Evolutionary conservation across 306 rosid genomes (phyloP), one percentile per base, ranked within the genome.

Genomic region (Quercus berberidifolia): DNA sequence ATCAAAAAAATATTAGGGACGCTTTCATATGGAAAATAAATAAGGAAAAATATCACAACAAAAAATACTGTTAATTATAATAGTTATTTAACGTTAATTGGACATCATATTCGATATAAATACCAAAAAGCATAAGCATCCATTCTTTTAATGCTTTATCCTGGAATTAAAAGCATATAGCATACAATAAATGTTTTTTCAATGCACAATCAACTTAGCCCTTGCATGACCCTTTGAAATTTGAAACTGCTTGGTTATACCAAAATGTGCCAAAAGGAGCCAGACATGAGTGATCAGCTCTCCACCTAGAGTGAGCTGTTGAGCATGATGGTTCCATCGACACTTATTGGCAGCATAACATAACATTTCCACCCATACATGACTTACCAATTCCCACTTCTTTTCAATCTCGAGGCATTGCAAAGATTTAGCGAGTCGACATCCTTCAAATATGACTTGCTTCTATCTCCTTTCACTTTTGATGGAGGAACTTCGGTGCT

Each of bases 251-350:
- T 82, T 76, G 13, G 85, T 82, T 8, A 82, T 82, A 21, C 85
- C 85, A 55, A 78, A 76, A 82, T 82, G 85, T 18, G 85, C 82
- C 82, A 78, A 78, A 31, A 82, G 82, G 55, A 82, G 79, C 72
- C 82, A 77, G 0, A 82, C 85, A 73, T 77, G 85, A 10, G 82
- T 77, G 60, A 82, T 30, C 12, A 82, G 73, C 57, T 82, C 85
- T 3, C 85, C 85, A 55, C 85, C 82, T 14, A 51, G 63, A 2
- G 71, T 28, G 30, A 28, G 30, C 3, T 28, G 30, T 2, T 28
- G 30, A 28, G 30, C 30, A 28, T 28, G 30, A 28, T 28, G 30
- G 30, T 28, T 28, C 30, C 71, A 78, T 14, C 57, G 71, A 33
- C 79, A 77, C n/a, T 82, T 70, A 35, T 79, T 23, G 0, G 85